Conservation (phyloP, 495 filamentous ascomycete species). For the Xylaria grammica region DNA sequence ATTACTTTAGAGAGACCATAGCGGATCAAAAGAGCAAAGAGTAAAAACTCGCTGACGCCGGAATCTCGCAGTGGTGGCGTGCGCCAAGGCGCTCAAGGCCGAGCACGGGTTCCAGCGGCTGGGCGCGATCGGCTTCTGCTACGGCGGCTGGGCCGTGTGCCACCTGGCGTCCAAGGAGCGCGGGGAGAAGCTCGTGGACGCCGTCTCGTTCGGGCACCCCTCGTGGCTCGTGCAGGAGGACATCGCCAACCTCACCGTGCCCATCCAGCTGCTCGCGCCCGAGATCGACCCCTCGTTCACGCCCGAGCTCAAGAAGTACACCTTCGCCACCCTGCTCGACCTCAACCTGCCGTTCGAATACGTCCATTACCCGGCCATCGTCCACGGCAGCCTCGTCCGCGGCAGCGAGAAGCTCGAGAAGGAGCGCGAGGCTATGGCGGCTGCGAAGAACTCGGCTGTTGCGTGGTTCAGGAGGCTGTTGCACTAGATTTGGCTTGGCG, state of each 20-base stretch:
- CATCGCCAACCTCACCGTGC: slow-evolving; percentile 56
- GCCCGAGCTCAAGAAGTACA: slow-evolving; percentile 56
- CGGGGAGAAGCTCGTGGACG: slow-evolving; percentile 57
- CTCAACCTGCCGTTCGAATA: slow-evolving; percentile 59
- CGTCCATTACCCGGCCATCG: slow-evolving; percentile 59
- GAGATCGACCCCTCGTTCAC: slow-evolving; percentile 57
- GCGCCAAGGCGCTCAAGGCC: slow-evolving; percentile 49
- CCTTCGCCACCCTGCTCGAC: slow-evolving; percentile 48
- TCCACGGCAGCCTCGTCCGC: slow-evolving; percentile 56
- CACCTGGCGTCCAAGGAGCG: slow-evolving; percentile 44
- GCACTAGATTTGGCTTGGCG: slow-evolving; percentile 24
- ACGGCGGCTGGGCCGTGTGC: slow-evolving; percentile 63
- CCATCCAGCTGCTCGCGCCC: slow-evolving; percentile 63
- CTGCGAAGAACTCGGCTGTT: slow-evolving; percentile 52
- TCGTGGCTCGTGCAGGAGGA: slow-evolving; percentile 53
- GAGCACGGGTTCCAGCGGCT: slow-evolving; percentile 45
- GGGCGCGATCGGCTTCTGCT: slow-evolving; percentile 67
- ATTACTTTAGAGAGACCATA: no score
- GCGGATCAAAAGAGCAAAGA: no score
- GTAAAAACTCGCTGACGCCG: not conserved
- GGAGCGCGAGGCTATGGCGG: slow-evolving; percentile 52
- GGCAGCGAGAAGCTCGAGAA: slow-evolving; percentile 48
- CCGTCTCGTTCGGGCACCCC: slow-evolving; percentile 60
- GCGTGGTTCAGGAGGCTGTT: slow-evolving; percentile 50
- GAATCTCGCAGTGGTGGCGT: slow-evolving; percentile 43